Conservation (phyloP, 2,329 filamentous ascomycete species). For the Fonsecaea multimorphosa region DNA sequence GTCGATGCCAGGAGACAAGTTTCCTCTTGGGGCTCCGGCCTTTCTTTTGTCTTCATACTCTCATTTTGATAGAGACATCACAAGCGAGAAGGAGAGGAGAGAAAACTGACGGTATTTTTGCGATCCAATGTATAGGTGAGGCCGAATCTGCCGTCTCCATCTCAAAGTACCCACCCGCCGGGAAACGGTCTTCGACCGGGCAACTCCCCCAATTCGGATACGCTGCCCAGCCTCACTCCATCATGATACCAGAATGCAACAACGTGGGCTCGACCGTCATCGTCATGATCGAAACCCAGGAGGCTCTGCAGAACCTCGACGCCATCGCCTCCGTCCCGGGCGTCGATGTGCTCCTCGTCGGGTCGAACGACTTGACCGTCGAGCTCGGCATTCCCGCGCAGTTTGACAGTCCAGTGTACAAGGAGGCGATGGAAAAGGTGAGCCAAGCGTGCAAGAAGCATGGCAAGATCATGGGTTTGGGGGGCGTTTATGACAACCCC, state of each 20-base stretch:
- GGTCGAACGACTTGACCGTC: slow-evolving; percentile 28
- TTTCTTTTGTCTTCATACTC: not conserved
- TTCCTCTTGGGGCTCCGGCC: not conserved
- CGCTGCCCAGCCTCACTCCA: not conserved
- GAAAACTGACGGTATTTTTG: not conserved
- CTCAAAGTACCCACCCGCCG: slow-evolving; percentile 25
- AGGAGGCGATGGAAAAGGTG: slow-evolving; percentile 16
- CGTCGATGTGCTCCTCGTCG: slow-evolving; percentile 30
- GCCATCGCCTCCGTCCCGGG: slow-evolving; percentile 29
- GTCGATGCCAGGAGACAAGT: not conserved
- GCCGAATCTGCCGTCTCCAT: slow-evolving; percentile 19
- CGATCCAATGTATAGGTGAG: slow-evolving; percentile 9
- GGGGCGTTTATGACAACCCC: slow-evolving; percentile 19
- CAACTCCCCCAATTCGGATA: slow-evolving; percentile 27
- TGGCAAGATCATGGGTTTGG: slow-evolving; percentile 23
- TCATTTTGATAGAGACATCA: not conserved
- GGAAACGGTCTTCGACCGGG: slow-evolving; percentile 27
- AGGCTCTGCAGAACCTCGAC: slow-evolving; percentile 25
- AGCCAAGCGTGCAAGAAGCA: slow-evolving; percentile 18
- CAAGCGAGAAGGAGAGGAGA: not conserved
- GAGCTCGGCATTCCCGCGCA: slow-evolving; percentile 24
- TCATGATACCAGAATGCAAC: slow-evolving; percentile 12
- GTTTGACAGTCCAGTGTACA: slow-evolving; percentile 22
- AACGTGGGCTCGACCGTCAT: slow-evolving; percentile 25
- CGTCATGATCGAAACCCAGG: slow-evolving; percentile 30